Conservation (phyloP, 257 asterid genomes). For the Ligustrum vulgare region DNA sequence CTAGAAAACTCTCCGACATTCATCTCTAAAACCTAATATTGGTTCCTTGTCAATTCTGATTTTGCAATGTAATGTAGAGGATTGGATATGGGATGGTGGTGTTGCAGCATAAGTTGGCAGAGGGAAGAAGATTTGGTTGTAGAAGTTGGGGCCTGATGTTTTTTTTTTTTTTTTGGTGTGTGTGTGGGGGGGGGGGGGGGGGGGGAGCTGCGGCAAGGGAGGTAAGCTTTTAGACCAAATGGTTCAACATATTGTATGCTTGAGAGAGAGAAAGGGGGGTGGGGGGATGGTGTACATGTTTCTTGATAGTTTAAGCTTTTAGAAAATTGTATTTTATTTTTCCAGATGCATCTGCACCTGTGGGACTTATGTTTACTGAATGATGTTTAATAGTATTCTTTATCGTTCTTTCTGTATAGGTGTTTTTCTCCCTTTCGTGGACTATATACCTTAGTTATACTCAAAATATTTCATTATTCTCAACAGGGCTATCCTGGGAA, state of each 20-base stretch:
- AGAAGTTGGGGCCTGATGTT: too few relatives aligned
- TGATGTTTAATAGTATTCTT: background rate
- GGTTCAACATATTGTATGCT: background rate
- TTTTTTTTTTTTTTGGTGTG: too few relatives aligned
- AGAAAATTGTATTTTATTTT: background rate
- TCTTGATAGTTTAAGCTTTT: background rate
- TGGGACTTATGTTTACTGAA: slow-evolving; percentile 1
- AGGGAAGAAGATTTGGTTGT: background rate
- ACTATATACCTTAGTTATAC: slow-evolving; percentile 12
- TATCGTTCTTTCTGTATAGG: slow-evolving; percentile 4
- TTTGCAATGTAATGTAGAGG: background rate
- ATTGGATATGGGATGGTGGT: background rate
- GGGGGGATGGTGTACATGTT: too few relatives aligned
- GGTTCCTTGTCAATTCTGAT: background rate
- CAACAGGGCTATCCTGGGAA: slow-evolving; percentile 98
- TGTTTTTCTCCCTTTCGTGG: slow-evolving; percentile 4
- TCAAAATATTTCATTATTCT: slow-evolving; percentile 18
- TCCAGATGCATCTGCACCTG: background rate
- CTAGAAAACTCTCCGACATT: background rate
- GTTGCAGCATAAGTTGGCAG: background rate
- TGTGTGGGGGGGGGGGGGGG: too few relatives aligned
- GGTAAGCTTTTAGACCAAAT: background rate
- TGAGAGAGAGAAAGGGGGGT: too few relatives aligned
- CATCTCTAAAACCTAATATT: background rate
- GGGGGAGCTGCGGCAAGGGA: too few relatives aligned